Conservation (phyloP, 176 grass and related monocot species). For the Aechmea fasciata region DNA sequence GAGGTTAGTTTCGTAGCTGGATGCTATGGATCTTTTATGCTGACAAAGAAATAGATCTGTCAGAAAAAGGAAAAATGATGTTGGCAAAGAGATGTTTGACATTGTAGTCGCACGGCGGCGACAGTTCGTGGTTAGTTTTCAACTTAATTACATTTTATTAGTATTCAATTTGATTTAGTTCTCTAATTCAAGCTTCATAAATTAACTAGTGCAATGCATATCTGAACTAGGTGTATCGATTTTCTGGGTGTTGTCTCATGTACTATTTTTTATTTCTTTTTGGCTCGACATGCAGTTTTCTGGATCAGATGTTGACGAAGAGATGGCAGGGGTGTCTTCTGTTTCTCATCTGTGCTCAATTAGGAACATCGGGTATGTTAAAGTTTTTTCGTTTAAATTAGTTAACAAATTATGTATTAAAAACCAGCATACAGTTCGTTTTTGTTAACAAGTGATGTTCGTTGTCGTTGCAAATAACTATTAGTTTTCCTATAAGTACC, state of each 20-base stretch:
- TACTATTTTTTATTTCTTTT: conserved; percentile 17
- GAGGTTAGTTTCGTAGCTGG: too few relatives aligned
- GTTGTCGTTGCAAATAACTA: background rate
- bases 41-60: too few relatives aligned
- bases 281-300: conserved; percentile 7
- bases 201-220: too few relatives aligned
- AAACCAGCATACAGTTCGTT: background rate
- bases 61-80: too few relatives aligned
- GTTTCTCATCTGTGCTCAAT: conserved; percentile 29
- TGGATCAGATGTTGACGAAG: conserved; percentile 26
- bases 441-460: background rate
- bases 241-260: background rate
- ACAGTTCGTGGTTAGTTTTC: too few relatives aligned
- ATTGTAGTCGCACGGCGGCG: too few relatives aligned
- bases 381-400: background rate
- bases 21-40: too few relatives aligned
- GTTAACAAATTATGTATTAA: background rate
- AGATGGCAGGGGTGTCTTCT: conserved; percentile 39
- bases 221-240: too few relatives aligned
- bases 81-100: too few relatives aligned
- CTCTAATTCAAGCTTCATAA: too few relatives aligned
- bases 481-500: background rate
- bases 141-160: too few relatives aligned
- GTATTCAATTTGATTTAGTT: too few relatives aligned
- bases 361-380: conserved; percentile 40